Evolutionary conservation across 306 rosid species (phyloP), one percentile per base, ranked within the genome.

Genomic region (Inga leiocalycina): DNA sequence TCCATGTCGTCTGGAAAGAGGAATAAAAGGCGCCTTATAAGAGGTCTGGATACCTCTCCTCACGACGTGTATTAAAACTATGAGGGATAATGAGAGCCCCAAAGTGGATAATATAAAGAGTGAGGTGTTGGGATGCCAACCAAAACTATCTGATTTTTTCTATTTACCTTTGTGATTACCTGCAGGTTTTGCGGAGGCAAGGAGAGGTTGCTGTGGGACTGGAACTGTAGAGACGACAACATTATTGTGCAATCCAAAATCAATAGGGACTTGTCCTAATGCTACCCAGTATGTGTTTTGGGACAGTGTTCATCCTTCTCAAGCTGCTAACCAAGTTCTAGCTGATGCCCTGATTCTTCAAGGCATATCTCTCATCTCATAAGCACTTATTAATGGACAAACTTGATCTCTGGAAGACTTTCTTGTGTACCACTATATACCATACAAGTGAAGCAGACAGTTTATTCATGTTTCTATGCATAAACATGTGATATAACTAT

Each of bases 191-290:
- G 83, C 56, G 27, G 99, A 93, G 84, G 92, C 91, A 74, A 89
- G 88, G 34, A 92, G 85, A 91, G 99, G 99, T 34, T 95, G 99
- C 84, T 95, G 99, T 76, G 98, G 99, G n/a, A 93, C 98, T 9
- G 99, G 97, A 65, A 83, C 83, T 4, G 86, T 92, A 8, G 98
- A 92, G 88, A 85, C 88, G 57, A 90, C 98, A 81, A 74, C 90
- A 30, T 79, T 91, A 15, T 87, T 94, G 86, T 97, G 98, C 92
- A 94, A 97, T 81, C 91, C 88, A 39, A 81, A 87, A 32, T 90
- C 99, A 34, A 46, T 78, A 35, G 99, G 99, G 86, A 97, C 97
- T 49, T 97, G 98, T 83, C 57, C 94, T 32, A 97, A 97, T 85
- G 93, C 99, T 30, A 90, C 95, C 39, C 94, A 91, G 17, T 96